phyloP scores from a whole-genome alignment of 2,329 filamentous ascomycete genomes.

The Pyrenochaeta sp. region DNA sequence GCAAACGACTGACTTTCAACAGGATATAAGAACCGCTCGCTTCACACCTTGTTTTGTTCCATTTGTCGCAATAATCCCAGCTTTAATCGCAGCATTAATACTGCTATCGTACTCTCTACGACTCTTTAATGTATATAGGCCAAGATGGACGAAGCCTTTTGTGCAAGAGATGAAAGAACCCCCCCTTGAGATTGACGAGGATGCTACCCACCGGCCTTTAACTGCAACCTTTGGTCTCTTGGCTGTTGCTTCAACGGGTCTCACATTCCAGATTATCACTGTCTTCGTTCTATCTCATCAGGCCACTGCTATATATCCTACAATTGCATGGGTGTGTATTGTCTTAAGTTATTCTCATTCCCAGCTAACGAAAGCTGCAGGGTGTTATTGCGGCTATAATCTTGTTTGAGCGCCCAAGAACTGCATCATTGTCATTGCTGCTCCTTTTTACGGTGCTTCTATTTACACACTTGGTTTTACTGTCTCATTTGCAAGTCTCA shows the following conservation, averaged over 20 bases:
- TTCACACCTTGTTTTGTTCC: conserved; percentile 54
- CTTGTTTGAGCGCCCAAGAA: conserved; percentile 50
- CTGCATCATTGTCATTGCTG: conserved; percentile 52
- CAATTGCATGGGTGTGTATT: conserved; percentile 44
- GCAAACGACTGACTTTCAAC: conserved; percentile 13
- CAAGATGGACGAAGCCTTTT: conserved; percentile 63
- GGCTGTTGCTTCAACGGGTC: conserved; percentile 32
- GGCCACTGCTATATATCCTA: conserved; percentile 32
- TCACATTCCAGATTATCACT: conserved; percentile 36
- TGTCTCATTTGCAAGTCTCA: conserved; percentile 28
- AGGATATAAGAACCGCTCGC: conserved; percentile 49
- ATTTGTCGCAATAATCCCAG: conserved; percentile 49
- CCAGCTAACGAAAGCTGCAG: conserved; percentile 39
- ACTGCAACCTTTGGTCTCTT: conserved; percentile 36
- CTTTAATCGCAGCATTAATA: conserved; percentile 47
- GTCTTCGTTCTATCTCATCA: conserved; percentile 30
- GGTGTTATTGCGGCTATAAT: conserved; percentile 47
- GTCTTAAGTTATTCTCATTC: neutral
- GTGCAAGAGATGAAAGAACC: conserved; percentile 47
- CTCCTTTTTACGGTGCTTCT: conserved; percentile 46
- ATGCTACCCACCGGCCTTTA: conserved; percentile 37
- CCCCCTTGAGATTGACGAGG: conserved; percentile 41
- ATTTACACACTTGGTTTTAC: conserved; percentile 45
- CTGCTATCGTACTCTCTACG: conserved; percentile 47
- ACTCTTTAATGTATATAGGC: conserved; percentile 46